Base-by-base conservation (phyloP, 1,284 basidiomycete species). In the Filobasidium uniguttulatum region DNA sequence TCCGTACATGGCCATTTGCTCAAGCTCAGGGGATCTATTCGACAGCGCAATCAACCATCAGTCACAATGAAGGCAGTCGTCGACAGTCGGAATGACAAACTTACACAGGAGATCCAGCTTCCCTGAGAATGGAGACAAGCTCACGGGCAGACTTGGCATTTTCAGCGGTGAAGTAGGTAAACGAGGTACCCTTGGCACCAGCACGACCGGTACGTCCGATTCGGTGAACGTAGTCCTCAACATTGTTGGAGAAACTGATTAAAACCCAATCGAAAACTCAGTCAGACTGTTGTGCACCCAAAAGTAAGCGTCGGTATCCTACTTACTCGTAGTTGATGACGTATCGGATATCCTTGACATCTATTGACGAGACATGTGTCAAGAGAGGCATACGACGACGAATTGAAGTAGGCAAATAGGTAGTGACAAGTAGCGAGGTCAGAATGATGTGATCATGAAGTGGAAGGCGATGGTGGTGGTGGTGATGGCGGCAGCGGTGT, bases 131-230 rank as follows among this genome's bases (percentile, higher is more conserved):
- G 57, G 72, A 76, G 51, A 97, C 74, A 14, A 98, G 77, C 64
- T 98, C 93, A 45, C 89, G 83, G 15, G 93, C 90, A 59, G 81
- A 81, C 74, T 93, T 94, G 53, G 86, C 82, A 71, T 93, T 96
- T 63, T 94, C 87, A 46, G 83, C 83, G 49, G 86, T 91, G 73
- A 98, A 93, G 77, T 93, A 97, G 10, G 90, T 96, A 72, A 86
- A 94, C 4, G 90, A 59, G 52, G 57, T 51, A 62, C 72, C 72
- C 52, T 63, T 74, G 46, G 63, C 60, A 47, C 75, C 75, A 28
- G 75, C 75, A 66, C 76, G 74, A 58, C 75, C 76, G 31, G 76
- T 77, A 65, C 74, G 73, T 61, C 73, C 73, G 55, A 75, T 75
- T 66, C 73, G 72, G 65, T 73, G 72, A 40, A 75, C 68, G 64